Conservation (phyloP, 2,329 filamentous ascomycete genomes). For the Sporothrix luriei region DNA sequence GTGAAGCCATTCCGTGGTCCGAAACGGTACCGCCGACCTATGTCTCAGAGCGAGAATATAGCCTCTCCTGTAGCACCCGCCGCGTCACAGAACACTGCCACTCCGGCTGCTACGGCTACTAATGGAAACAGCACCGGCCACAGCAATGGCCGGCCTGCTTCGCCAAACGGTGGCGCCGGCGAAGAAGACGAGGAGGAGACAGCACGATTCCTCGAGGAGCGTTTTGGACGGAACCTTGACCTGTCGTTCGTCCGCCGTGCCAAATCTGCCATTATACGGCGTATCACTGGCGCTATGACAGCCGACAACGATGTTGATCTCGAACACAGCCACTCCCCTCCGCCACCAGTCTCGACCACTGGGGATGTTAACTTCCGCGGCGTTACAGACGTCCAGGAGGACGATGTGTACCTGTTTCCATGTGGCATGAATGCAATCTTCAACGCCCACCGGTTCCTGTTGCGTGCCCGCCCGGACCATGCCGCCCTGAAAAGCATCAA, state of each 20-base stretch:
- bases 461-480: slow-evolving; percentile 59
- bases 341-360: not conserved
- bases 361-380: slow-evolving; percentile 56
- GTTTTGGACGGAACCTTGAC: slow-evolving; percentile 89
- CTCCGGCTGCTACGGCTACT: not conserved
- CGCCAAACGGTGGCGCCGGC: slow-evolving; percentile 36
- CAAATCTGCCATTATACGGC: slow-evolving; percentile 78
- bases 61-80: not conserved
- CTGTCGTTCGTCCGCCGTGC: slow-evolving; percentile 77
- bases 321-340: slow-evolving; percentile 40
- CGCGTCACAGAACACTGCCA: not conserved
- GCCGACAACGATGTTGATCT: slow-evolving; percentile 65
- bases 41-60: slow-evolving; percentile 44
- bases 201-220: slow-evolving; percentile 83
- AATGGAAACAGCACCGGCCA: not conserved
- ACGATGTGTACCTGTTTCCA: slow-evolving; percentile 87
- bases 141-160: not conserved
- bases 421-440: slow-evolving; percentile 96
- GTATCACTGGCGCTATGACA: slow-evolving; percentile 84
- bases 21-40: slow-evolving; percentile 70
- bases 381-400: slow-evolving; percentile 70
- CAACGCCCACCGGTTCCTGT: slow-evolving; percentile 75
- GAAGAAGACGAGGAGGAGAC: slow-evolving; percentile 60
- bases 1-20: slow-evolving; percentile 67
- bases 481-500: slow-evolving; percentile 72